Evolutionary conservation across 2,329 filamentous ascomycete species (phyloP), one percentile per base, ranked within the genome.

Genomic region (Aspergillus persii): DNA sequence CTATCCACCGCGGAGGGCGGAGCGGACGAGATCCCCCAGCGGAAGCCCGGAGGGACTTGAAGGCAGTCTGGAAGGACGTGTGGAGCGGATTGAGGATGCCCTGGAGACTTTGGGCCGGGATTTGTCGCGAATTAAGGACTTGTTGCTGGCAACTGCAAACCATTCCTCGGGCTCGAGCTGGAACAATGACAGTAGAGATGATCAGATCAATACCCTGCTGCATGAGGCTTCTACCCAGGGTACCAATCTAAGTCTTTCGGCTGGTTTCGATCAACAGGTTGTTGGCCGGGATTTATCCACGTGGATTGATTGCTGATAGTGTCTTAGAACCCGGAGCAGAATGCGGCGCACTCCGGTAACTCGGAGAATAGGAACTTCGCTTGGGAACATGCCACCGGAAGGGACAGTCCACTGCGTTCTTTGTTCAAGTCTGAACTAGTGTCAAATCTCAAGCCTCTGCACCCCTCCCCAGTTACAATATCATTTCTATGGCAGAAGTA

Each of bases 401-500:
- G 5, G 4, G 41, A 46, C 9, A 46, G 8, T 23, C 41, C 7
- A n/a, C 41, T 46, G 9, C 41, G 41, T n/a, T 46, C 41, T 3
- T 46, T 31, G 4, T 49, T 54, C 9, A 49, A 18, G 4, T 15
- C 18, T 4, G 30, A n/a, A 15, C 30, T 12, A 6, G 50, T 44
- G 27, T 8, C 53, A 36, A 8, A 49, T 12, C 30, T 53, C 2
- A 29, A 46, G 4, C 3, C 29, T 4, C 15, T 59, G 26, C 58
- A 53, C 8, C 61, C 61, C 31, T 54, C 57, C 15, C 48, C 57
- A 2, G 9, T 53, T 12, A 44, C 39, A 3, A 54, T 63, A 27
- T 53, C 53, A 3, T 57, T 58, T 6, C 56, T 67, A 6, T 69
- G 65, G 67, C 66, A 68, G 47, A 62, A 33, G 29, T 69, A 65